Evolutionary conservation across 176 grass and related monocot genomes (phyloP), one percentile per base, ranked within the genome.

Genomic region (Phoenix roebelenii): DNA sequence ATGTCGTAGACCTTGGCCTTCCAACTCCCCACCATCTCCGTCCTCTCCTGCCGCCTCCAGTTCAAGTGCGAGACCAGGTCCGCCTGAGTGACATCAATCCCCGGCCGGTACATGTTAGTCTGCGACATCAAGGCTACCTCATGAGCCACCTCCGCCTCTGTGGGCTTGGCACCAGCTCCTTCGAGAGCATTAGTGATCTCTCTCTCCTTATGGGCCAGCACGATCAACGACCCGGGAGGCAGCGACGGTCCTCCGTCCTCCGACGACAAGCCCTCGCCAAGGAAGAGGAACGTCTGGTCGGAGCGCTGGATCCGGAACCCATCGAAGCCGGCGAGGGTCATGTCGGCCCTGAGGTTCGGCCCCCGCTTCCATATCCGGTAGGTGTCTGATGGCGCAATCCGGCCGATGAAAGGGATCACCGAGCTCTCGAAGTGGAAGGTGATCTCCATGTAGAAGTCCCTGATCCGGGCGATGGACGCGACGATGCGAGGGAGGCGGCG

Each of bases 361-460:
- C 93, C 87, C 0, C 87, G 93, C 70, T 98, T 98, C 93, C 93
- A 98, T 39, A 98, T 98, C 73, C 88, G 84, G 61, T 98, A 98
- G 51, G 87, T 92, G 66, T 98, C 93, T 0, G 93, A 98, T 0
- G 93, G 93, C 16, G 93, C 93, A 52, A 98, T 98, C 69, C 93
- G 78, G 48, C 93, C 80, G 23, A 92, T 87, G 70, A 98, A 98
- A 1, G 93, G 93, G 23, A 98, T 98, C 25, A 98, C 93, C 26
- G 93, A 98, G 22, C 87, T 92, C 79, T 98, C 93, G 59, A 98
- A 98, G 75, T 98, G 87, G 81, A 98, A 98, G 55, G 84, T 85
- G 78, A 98, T 98, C 78, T 98, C 93, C 93, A 98, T 98, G 76
- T 98, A 98, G 72, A 98, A 92, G 72, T 98, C 84, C 0, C 76